These are phyloP conservation scores for Coprinopsis strossmayeri DNA, from an alignment of 768 basidiomycete species.

Conservation along the genomic window DNA sequence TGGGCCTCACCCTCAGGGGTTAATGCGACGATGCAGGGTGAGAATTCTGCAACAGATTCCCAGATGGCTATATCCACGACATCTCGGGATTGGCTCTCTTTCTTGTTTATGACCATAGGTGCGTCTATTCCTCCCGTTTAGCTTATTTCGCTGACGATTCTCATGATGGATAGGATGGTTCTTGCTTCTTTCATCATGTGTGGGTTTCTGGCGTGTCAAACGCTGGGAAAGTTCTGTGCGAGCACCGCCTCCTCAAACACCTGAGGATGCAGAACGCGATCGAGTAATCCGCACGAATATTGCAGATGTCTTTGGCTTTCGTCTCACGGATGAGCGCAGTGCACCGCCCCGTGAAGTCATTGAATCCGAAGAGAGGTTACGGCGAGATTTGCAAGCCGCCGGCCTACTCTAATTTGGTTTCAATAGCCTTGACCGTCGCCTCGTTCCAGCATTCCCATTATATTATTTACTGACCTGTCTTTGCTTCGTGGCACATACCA, in stretches of 20 bases:
- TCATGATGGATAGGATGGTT: conserved; percentile 68
- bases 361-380: conserved; percentile 35
- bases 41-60: conserved; percentile 16
- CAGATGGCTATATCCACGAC: conserved; percentile 29
- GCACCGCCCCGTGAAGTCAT: background rate
- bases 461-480: no score
- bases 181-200: conserved; percentile 74
- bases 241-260: conserved; percentile 28
- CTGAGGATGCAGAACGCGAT: conserved; percentile 48
- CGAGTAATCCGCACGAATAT: conserved; percentile 43
- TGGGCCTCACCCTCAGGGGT: background rate
- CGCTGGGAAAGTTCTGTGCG: conserved; percentile 76
- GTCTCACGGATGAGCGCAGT: conserved; percentile 8
- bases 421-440: background rate
- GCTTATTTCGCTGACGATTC: conserved; percentile 1
- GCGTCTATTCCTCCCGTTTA: conserved; percentile 15
- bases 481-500: no score
- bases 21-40: conserved; percentile 8
- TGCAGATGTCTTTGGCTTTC: conserved; percentile 43
- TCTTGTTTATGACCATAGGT: conserved; percentile 89
- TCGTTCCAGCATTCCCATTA: no score
- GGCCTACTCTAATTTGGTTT: conserved; percentile 45
- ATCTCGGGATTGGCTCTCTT: conserved; percentile 84
- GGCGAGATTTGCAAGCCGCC: conserved; percentile 44
- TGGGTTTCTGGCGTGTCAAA: conserved; percentile 81